phyloP scores from a whole-genome alignment of 1,139 yeast genomes.

The Blastobotrys capitulatus region DNA sequence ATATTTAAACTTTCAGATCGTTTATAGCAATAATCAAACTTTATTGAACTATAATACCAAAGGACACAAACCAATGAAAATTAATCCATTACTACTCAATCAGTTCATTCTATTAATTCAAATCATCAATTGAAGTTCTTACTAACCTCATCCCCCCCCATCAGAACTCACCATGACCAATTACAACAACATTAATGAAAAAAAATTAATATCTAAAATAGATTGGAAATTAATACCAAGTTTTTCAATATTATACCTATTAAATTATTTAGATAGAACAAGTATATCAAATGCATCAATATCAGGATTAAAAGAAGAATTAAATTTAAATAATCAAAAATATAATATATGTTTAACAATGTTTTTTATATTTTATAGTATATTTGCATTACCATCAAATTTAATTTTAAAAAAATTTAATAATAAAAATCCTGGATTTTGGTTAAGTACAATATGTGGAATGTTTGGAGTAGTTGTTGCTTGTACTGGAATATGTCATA shows the following conservation, averaged over 20 bases:
- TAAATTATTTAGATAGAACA: slow-evolving; percentile 53
- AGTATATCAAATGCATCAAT: slow-evolving; percentile 57
- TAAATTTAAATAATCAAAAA: slow-evolving; percentile 43
- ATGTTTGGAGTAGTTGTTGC: slow-evolving; percentile 53
- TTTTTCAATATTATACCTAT: slow-evolving; percentile 44
- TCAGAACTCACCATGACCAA: no score
- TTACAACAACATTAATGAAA: no score
- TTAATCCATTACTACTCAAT: no score
- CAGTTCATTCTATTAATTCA: no score
- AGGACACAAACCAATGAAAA: no score
- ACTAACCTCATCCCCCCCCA: no score
- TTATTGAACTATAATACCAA: no score
- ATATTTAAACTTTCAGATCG: no score
- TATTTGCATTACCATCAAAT: slow-evolving; percentile 51
- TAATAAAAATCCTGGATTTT: slow-evolving; percentile 24
- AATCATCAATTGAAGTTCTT: no score
- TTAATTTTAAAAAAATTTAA: slow-evolving; percentile 32
- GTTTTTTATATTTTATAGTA: slow-evolving; percentile 51
- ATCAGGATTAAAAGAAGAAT: slow-evolving; percentile 50
- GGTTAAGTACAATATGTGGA: slow-evolving; percentile 50
- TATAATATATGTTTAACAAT: slow-evolving; percentile 49
- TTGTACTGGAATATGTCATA: slow-evolving; percentile 52
- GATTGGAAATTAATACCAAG: slow-evolving; percentile 25
- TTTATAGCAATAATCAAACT: no score
- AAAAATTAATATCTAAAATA: slow-evolving; percentile 4